Evolutionary conservation across 1,284 basidiomycete genomes (phyloP), one percentile per base, ranked within the genome.

Genomic region (Cryptococcus neoformans): DNA sequence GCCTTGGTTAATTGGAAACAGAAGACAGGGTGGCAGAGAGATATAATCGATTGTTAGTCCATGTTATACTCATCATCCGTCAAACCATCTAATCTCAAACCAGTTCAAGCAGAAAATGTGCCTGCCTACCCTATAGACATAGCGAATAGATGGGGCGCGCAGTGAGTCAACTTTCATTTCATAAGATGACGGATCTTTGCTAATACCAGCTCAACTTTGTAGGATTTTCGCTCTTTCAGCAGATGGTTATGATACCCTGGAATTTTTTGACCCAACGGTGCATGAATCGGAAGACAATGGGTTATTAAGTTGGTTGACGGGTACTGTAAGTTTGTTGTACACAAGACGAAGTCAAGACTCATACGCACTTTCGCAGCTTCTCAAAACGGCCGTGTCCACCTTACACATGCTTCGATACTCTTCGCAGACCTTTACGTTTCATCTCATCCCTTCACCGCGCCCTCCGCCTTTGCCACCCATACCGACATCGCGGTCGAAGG

Each of bases 391-490:
- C 10, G 53, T 66, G 0, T 73, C 72, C 0, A 61, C 66, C 6
- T 55, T 75, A 2, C 73, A 77, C 60, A 71, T 72, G 66, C 65
- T 76, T 7, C 66, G 73, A 14, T 64, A 65, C 62, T 70, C 73
- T 35, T 66, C 74, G 4, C 55, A 60, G 9, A 39, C 59, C 3
- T 70, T 72, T 57, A 55, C 61, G 6, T 74, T 73, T 56, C 67
- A 72, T 45, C 62, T 76, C 28, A 66, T 73, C 40, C 68, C 71
- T 1, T 57, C 65, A 1, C 62, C 64, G 10, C 38, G 53, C 10
- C 66, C 65, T n/a, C 58, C 66, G 3, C 44, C 46, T 28, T 44
- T 44, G 48, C 53, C 37, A 35, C 40, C 50, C 47, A 14, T 44
- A 21, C n/a, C 41, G 12, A 6, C 51, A 12, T 14, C 49, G 17